A percentile compares a stretch with the other conserved stretches of the same genome.
Evolutionary conservation across 2,329 filamentous ascomycete species (phyloP).

Genomic region (Arthroderma uncinatum): DNA sequence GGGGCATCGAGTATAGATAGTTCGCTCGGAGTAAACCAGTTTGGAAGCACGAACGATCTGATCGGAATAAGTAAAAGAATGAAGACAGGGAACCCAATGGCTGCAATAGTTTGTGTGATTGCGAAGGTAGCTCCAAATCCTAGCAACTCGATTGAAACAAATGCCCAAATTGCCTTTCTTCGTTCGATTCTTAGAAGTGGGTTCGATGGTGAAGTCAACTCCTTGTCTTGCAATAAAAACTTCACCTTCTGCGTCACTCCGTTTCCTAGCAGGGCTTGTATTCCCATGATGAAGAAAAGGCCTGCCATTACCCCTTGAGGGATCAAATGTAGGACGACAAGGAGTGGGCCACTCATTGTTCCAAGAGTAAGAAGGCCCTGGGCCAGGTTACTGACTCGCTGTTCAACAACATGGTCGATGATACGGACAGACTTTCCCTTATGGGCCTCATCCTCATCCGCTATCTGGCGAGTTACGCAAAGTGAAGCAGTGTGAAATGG

Average conservation of each 20-base stretch:
- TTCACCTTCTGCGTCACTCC: constrained; percentile 65
- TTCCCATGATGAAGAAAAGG: constrained; percentile 75
- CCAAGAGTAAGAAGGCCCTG: constrained; percentile 68
- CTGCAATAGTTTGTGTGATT: constrained; percentile 71
- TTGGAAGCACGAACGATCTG: constrained; percentile 52
- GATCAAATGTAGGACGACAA: constrained; percentile 63
- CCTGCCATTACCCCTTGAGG: constrained; percentile 70
- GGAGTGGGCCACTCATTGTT: constrained; percentile 65
- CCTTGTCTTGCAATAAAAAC: constrained; percentile 54
- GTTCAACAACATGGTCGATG: constrained; percentile 53
- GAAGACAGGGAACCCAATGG: constrained; percentile 67
- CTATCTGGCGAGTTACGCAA: constrained; percentile 53
- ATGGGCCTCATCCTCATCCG: constrained; percentile 46
- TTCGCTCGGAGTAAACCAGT: constrained; percentile 50
- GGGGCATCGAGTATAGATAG: constrained; percentile 56
- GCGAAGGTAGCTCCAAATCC: constrained; percentile 70
- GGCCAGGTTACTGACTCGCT: constrained; percentile 65
- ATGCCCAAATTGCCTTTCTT: constrained; percentile 57
- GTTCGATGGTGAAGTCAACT: constrained; percentile 47
- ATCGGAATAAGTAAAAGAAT: constrained; percentile 59
- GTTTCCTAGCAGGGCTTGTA: constrained; percentile 64
- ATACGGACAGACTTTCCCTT: constrained; percentile 52
- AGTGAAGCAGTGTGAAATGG: constrained; percentile 72
- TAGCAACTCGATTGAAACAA: constrained; percentile 56
- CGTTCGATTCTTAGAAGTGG: constrained; percentile 52